Conservation (phyloP, 139 green algal genomes). For the Coelastrella sp. region DNA sequence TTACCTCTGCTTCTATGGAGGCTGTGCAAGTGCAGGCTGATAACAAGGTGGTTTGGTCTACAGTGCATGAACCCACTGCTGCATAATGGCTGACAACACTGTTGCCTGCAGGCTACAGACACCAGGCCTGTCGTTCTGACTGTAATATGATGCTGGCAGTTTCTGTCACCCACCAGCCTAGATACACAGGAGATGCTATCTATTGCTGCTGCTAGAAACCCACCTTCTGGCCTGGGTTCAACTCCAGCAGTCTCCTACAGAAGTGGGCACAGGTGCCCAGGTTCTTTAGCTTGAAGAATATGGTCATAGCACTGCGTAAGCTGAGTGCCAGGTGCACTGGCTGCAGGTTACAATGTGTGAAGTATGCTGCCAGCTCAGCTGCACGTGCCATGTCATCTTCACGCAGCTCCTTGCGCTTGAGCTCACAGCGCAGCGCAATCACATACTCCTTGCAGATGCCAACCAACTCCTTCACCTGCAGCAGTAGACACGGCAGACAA, state of each 20-base stretch:
- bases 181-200: neutral
- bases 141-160: neutral
- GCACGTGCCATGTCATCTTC: constrained; percentile 78
- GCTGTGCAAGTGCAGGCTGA: too few species aligned
- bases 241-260: constrained; percentile 94
- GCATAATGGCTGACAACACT: neutral
- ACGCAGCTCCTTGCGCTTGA: constrained; percentile 85
- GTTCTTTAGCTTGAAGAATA: constrained; percentile 98
- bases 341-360: constrained; percentile 95
- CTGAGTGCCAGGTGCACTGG: constrained; percentile 90
- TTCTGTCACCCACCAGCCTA: neutral
- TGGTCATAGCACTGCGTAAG: constrained; percentile 92
- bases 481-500: neutral
- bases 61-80: too few species aligned
- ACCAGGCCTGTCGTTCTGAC: neutral
- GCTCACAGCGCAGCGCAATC: constrained; percentile 90
- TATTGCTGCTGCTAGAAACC: neutral
- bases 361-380: constrained; percentile 98
- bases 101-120: neutral
- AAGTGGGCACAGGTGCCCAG: constrained; percentile 91
- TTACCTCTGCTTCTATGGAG: neutral
- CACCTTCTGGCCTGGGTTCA: constrained; percentile 92
- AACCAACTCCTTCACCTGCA: constrained; percentile 93
- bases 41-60: too few species aligned
- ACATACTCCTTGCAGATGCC: constrained; percentile 95